A percentile compares a stretch with the other conserved stretches of the same genome.
phyloP scores from a whole-genome alignment of 2,329 filamentous ascomycete species.

The Ambrosiella xylebori region DNA sequence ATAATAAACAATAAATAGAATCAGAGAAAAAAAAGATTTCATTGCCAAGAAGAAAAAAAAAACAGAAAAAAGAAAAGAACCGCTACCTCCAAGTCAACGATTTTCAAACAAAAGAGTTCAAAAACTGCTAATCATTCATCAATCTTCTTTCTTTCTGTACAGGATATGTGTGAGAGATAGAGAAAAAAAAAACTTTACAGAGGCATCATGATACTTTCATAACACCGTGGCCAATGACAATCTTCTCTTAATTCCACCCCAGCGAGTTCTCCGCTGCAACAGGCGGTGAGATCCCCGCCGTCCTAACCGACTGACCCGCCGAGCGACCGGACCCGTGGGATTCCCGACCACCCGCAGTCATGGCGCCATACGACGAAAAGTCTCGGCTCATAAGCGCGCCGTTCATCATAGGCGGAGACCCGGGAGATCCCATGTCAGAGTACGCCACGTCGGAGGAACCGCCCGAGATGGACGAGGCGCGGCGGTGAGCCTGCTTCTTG shows the following conservation, averaged over 20 bases:
- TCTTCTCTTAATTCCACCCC: conserved; percentile 61
- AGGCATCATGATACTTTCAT: no score
- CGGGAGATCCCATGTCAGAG: conserved; percentile 21
- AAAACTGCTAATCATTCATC: no score
- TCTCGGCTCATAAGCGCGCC: conserved; percentile 44
- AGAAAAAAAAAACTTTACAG: no score
- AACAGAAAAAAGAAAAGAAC: background rate
- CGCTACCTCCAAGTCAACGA: background rate
- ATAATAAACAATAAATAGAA: background rate
- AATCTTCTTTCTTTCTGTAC: no score
- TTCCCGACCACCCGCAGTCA: conserved; percentile 29
- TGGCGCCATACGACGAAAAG: conserved; percentile 33
- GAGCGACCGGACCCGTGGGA: conserved; percentile 49
- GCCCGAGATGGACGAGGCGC: conserved; percentile 53
- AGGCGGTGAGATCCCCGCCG: conserved; percentile 64
- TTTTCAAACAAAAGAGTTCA: no score
- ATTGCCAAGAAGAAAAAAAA: background rate
- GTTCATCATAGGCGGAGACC: conserved; percentile 50
- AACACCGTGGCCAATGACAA: background rate
- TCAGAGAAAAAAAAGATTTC: background rate
- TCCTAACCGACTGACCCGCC: conserved; percentile 36
- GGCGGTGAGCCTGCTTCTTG: conserved; percentile 61
- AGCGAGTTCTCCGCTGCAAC: conserved; percentile 89
- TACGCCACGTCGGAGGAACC: conserved; percentile 39
- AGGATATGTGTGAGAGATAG: no score